Base-by-base conservation (phyloP, 2,329 filamentous ascomycete genomes). In the Exophiala phaeomuriformis region DNA sequence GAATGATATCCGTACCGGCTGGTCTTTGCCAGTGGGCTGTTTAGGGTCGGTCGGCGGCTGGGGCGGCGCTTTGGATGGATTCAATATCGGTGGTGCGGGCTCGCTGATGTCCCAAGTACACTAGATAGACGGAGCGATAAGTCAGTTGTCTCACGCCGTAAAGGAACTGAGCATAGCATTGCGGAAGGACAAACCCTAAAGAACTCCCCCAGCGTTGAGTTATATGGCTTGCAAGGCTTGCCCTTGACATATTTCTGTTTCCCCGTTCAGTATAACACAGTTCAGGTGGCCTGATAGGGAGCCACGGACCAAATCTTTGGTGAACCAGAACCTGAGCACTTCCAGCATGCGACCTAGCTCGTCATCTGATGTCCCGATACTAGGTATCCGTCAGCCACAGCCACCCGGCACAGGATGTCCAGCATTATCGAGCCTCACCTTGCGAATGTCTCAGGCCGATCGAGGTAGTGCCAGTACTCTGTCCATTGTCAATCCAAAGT, bases 391-490 rank as follows among this genome's bases (percentile, higher is more conserved):
- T 77, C 65, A 76, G 73, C 66, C 63, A 52, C 60, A 47, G 6
- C 8, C n/a, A 12, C 2, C 3, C 8, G 35, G 35, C 35, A 7
- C 30, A 30, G n/a, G 4, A 5, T 30, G 35, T 56, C 42, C 33
- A 29, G 19, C 33, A 49, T 61, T 44, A 53, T 41, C 28, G 52
- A 52, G 58, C 60, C 72, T 64, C 62, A 81, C 78, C 77, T 81
- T 59, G 80, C 79, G 68, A 98, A 96, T 45, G 90, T 88, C 70
- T 95, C 94, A 27, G 91, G 91, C 63, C 90, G 82, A 71, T 98
- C 93, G 68, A 98, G 78, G 67, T 98, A 98, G 66, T 94, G 94
- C 93, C 93, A 98, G 74, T 97, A 98, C 75, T 98, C 93, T 82
- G 64, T 49, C 47, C 36, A 6, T 35, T 32, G 27, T 49, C 54